Conservation (phyloP, 176 grass and related monocot species). For the Alloteropsis semialata region DNA sequence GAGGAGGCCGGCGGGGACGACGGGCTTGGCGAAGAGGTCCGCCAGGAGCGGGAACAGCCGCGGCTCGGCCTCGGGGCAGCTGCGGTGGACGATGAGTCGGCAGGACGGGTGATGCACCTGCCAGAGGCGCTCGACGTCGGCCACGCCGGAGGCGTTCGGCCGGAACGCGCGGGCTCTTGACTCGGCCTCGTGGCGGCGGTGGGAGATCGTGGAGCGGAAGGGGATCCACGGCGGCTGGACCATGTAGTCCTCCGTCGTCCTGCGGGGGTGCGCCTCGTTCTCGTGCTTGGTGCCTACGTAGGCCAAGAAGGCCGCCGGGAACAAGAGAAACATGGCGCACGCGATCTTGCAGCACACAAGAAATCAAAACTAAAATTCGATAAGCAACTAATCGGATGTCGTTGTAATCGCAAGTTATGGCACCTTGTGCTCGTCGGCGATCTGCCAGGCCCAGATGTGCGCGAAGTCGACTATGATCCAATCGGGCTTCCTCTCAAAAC, state of each 20-base stretch:
- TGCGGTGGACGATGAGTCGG: not conserved
- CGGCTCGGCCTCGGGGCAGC: constrained; percentile 35
- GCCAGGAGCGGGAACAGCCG: constrained; percentile 5
- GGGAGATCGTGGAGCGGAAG: not conserved
- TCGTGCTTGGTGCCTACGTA: not conserved
- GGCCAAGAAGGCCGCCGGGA: not conserved
- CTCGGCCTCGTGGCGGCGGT: constrained; percentile 15
- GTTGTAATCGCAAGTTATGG: too few relatives aligned
- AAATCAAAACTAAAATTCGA: too few relatives aligned
- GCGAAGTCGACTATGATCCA: constrained; percentile 57
- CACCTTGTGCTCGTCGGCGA: constrained; percentile 29
- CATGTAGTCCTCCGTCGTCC: constrained; percentile 8
- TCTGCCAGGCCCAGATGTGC: constrained; percentile 21
- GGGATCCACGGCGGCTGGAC: constrained; percentile 28
- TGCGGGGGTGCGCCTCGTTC: not conserved
- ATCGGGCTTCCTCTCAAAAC: constrained; percentile 4
- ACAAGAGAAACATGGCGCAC: not conserved
- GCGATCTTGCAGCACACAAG: not conserved
- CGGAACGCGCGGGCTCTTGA: not conserved
- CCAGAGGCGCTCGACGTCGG: not conserved
- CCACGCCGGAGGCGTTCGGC: constrained; percentile 8
- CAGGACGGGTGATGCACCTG: not conserved
- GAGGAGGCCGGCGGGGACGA: constrained; percentile 34
- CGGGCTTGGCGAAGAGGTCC: constrained; percentile 21
- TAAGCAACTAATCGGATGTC: too few relatives aligned